phyloP scores from a whole-genome alignment of 2,329 filamentous ascomycete genomes.

The Hortaea werneckii region DNA sequence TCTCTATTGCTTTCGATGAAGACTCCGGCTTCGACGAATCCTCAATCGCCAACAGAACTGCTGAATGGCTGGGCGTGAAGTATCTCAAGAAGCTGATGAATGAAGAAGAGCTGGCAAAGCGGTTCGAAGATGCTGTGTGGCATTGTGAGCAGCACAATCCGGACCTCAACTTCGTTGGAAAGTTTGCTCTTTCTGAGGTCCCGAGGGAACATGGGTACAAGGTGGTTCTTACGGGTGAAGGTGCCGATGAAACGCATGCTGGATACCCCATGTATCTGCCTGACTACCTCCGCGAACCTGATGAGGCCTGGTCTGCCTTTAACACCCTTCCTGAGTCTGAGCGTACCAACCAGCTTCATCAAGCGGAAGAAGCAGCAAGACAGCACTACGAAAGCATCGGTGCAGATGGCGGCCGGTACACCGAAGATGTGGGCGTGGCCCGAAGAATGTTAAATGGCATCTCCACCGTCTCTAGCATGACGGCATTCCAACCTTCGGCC shows the following conservation, averaged over 20 bases:
- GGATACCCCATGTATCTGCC: slow-evolving; percentile 40
- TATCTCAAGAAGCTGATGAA: slow-evolving; percentile 34
- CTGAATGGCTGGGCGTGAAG: slow-evolving; percentile 38
- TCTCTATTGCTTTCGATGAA: slow-evolving; percentile 44
- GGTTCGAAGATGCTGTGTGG: slow-evolving; percentile 37
- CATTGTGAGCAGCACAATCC: slow-evolving; percentile 36
- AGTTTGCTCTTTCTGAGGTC: slow-evolving; percentile 40
- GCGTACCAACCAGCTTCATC: slow-evolving; percentile 11
- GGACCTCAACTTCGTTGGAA: slow-evolving; percentile 45
- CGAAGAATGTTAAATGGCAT: slow-evolving; percentile 32
- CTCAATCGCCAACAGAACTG: slow-evolving; percentile 37
- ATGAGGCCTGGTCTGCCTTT: slow-evolving; percentile 23
- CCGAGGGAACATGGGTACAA: slow-evolving; percentile 40
- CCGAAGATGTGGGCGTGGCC: slow-evolving; percentile 12
- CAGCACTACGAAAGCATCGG: slow-evolving; percentile 21
- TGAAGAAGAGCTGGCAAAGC: slow-evolving; percentile 33
- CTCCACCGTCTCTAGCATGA: slow-evolving; percentile 27
- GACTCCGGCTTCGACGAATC: slow-evolving; percentile 43
- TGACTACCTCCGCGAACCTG: slow-evolving; percentile 42
- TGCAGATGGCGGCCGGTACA: slow-evolving; percentile 13
- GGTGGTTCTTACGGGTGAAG: slow-evolving; percentile 41
- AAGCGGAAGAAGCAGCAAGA: slow-evolving; percentile 15
- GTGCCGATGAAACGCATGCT: slow-evolving; percentile 32
- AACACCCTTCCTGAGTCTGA: slow-evolving; percentile 17
- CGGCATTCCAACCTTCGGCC: slow-evolving; percentile 23